Conservation (phyloP, 225 moss, liverwort and hornwort genomes). For the Straminergon stramineum region DNA sequence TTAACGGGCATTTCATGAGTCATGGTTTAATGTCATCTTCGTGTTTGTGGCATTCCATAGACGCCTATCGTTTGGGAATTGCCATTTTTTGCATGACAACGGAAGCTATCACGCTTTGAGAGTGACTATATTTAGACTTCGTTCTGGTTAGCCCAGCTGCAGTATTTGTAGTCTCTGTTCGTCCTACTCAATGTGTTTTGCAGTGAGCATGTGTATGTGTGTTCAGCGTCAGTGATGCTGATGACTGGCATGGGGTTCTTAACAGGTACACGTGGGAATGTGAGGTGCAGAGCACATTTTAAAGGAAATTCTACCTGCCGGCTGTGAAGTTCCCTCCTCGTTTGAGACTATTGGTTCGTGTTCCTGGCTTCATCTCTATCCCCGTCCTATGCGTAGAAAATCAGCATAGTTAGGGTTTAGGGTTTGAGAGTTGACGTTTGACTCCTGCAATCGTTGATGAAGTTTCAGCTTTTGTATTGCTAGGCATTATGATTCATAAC, state of each 20-base stretch:
- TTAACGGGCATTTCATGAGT: background rate
- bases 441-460: background rate
- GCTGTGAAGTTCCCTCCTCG: conserved; percentile 87
- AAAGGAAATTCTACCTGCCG: conserved; percentile 75
- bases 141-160: background rate
- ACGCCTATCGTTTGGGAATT: background rate
- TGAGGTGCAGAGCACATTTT: conserved; percentile 79
- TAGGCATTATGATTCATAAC: background rate
- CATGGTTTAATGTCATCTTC: background rate
- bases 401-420: background rate
- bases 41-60: background rate
- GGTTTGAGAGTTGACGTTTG: background rate
- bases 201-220: background rate
- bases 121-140: background rate
- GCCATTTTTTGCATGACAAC: background rate
- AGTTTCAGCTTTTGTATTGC: background rate
- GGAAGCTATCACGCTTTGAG: background rate
- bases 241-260: conserved; percentile 18
- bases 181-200: background rate
- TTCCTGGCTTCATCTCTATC: background rate
- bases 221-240: conserved; percentile 24
- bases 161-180: background rate
- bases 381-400: background rate
- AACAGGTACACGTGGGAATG: conserved; percentile 36
- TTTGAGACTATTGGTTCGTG: conserved; percentile 92